A percentile compares a stretch with the other conserved stretches of the same genome.
These are phyloP conservation scores for Chrysoporthe cubensis DNA, from an alignment of 2,329 filamentous ascomycete genomes.

Conservation along the genomic window DNA sequence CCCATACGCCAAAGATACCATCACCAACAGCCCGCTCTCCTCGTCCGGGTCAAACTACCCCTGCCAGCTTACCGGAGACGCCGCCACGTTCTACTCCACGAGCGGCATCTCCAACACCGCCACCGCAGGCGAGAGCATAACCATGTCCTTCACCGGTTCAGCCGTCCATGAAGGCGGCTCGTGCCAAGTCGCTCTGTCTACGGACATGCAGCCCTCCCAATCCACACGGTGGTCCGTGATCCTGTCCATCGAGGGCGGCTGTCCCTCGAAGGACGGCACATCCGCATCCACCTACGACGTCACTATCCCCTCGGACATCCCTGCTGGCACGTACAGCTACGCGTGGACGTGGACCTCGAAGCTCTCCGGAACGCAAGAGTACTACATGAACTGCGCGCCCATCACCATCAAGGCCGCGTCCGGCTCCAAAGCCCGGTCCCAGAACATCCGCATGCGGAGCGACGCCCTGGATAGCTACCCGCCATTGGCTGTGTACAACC, in stretches of 20 bases:
- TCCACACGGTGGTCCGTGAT: conserved; percentile 84
- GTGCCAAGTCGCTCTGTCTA: conserved; percentile 86
- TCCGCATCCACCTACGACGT: conserved; percentile 70
- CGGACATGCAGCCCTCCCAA: conserved; percentile 70
- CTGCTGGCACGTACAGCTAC: conserved; percentile 76
- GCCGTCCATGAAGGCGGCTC: conserved; percentile 93
- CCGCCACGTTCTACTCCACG: conserved; percentile 26
- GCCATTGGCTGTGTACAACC: conserved; percentile 71
- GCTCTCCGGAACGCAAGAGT: conserved; percentile 87
- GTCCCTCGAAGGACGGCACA: conserved; percentile 62
- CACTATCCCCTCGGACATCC: conserved; percentile 71
- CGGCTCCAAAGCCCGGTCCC: conserved; percentile 24
- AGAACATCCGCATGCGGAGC: conserved; percentile 27
- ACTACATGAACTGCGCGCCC: conserved; percentile 96
- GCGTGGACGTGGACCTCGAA: conserved; percentile 87
- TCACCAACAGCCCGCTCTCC: conserved; percentile 22
- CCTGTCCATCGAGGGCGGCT: conserved; percentile 84
- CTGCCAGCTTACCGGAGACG: conserved; percentile 26
- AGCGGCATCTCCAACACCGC: conserved; percentile 24
- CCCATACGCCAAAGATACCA: conserved; percentile 19
- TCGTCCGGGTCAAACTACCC: conserved; percentile 23
- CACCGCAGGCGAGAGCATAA: conserved; percentile 27
- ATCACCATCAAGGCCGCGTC: conserved; percentile 59
- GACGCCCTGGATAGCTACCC: conserved; percentile 43
- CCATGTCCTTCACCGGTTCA: conserved; percentile 25